A percentile compares a stretch with the other conserved stretches of the same genome.
Conservation (phyloP, 129 eudicot species). For the Artemisia annua region DNA sequence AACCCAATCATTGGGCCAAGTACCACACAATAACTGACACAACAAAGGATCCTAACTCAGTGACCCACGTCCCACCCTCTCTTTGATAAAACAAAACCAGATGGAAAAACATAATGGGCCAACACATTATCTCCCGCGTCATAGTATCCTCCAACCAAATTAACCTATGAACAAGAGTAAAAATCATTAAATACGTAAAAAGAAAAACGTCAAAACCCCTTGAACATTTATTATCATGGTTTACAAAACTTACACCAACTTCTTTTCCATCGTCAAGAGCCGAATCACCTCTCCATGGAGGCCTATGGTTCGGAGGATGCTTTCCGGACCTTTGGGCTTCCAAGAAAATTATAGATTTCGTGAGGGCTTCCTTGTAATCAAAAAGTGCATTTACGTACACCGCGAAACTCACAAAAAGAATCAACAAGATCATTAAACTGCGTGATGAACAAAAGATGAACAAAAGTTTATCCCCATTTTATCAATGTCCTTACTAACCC, state of each 20-base stretch:
- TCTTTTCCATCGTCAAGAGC: conserved; percentile 72
- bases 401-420: conserved; percentile 33
- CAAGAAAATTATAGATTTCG: conserved; percentile 73
- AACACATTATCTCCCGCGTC: conserved; percentile 96
- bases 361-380: conserved; percentile 65
- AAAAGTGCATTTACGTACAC: conserved; percentile 33
- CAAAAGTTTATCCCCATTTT: too few species aligned
- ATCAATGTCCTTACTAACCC: too few species aligned
- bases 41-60: too few species aligned
- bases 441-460: background rate
- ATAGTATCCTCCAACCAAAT: conserved; percentile 87
- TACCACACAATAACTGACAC: too few species aligned
- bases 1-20: too few species aligned
- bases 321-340: conserved; percentile 92
- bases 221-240: background rate
- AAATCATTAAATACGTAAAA: background rate
- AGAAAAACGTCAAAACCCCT: background rate
- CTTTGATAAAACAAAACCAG: too few species aligned
- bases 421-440: conserved; percentile 22
- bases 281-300: conserved; percentile 88
- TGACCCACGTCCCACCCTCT: too few species aligned
- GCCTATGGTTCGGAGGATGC: conserved; percentile 65
- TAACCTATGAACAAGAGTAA: conserved; percentile 47
- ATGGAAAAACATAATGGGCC: too few species aligned
- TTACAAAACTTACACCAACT: conserved; percentile 43